Evolutionary conservation across 768 basidiomycete species (phyloP), one percentile per base, ranked within the genome.

Genomic region (Fomitopsis pulvina): DNA sequence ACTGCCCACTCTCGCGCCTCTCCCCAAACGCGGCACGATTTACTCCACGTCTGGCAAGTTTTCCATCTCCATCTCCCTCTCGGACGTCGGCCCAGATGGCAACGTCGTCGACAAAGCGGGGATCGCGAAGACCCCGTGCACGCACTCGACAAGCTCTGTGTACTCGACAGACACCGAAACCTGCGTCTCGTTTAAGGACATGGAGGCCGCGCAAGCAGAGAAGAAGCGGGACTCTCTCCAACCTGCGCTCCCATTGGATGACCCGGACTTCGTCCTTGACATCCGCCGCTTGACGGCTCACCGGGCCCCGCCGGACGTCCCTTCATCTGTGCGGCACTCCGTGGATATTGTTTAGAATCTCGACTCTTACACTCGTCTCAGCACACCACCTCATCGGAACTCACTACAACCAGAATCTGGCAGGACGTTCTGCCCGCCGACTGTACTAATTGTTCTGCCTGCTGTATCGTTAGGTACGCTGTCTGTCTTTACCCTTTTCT

Each of bases 1-100:
- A 20, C 60, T 63, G 54, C 64, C 64, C 27, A 60, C 55, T 30
- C 60, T 61, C 58, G 53, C 62, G 24, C 59, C 62, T 52, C 60
- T 54, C 41, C 30, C 41, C 2, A 44, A 48, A 20, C 56, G 53
- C 49, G 57, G 37, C 40, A 60, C 60, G n/a, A 44, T 57, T 50
- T 54, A 52, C 40, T 56, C 57, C 42, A 58, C 61, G 55, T 59
- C 57, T 22, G 62, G 60, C 55, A 41, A 53, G 45, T 57, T 63
- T 26, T 64, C 63, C 32, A 59, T 63, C 42, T 61, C 59, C 29
- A 50, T 50, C 30, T 50, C 49, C 27, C 18, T 63, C 50, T 50
- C 57, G 46, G 63, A 61, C 41, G 43, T 56, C 42, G 41, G 32
- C 12, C 20, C 49, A 3, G 30, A 44, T 25, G 49, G 25, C 3